Evolutionary conservation across 441 rosid species (phyloP).

Genomic region (Arabidopsis lyrata): DNA sequence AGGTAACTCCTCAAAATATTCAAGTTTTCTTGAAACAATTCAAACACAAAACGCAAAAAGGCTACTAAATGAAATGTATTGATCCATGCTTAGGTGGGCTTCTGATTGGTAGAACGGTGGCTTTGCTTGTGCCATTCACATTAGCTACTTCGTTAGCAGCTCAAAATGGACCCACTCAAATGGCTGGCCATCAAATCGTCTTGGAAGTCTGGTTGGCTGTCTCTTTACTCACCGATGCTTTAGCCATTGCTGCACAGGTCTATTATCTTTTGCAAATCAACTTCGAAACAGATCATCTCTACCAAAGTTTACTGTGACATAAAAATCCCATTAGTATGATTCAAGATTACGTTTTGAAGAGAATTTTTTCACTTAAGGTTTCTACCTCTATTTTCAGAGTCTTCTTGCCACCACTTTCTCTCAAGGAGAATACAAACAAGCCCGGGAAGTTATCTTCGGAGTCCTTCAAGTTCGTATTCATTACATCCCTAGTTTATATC

Average conservation of each 20-base stretch:
- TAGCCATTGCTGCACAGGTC: slow-evolving; percentile 98
- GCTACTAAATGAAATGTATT: not conserved
- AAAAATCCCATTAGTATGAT: not conserved
- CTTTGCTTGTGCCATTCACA: slow-evolving; percentile 82
- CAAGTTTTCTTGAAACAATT: not conserved
- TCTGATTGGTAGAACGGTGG: slow-evolving; percentile 88
- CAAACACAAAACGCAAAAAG: not conserved
- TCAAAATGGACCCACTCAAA: slow-evolving; percentile 80
- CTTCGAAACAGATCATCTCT: not conserved
- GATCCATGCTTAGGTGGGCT: slow-evolving; percentile 69
- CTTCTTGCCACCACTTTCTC: slow-evolving; percentile 81
- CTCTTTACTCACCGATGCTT: slow-evolving; percentile 92
- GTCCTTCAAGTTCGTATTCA: slow-evolving; percentile 64
- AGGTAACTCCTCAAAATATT: slow-evolving; percentile 51
- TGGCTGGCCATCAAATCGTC: slow-evolving; percentile 98
- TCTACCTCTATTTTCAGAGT: slow-evolving; percentile 58
- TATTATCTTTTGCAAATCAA: slow-evolving; percentile 16
- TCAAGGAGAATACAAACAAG: slow-evolving; percentile 73
- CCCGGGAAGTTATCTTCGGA: slow-evolving; percentile 69
- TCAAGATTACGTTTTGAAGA: not conserved
- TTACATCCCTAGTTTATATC: not conserved
- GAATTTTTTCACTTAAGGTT: not conserved
- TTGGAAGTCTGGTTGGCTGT: slow-evolving; percentile 91
- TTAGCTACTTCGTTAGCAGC: slow-evolving; percentile 92
- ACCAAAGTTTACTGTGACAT: not conserved